phyloP scores from a whole-genome alignment of 441 rosid species.

The Theobroma grandiflorum region DNA sequence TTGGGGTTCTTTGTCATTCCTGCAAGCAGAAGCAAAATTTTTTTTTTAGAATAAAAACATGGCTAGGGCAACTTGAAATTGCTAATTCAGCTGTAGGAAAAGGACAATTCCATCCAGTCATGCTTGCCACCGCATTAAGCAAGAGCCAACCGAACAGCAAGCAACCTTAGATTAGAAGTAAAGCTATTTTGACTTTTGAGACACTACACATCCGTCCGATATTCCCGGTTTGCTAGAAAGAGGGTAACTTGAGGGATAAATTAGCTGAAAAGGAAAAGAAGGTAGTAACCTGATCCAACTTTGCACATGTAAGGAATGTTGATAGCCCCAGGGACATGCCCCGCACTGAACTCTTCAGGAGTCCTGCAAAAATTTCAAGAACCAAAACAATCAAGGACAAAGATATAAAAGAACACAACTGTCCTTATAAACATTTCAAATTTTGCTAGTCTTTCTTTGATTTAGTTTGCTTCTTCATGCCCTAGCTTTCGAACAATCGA shows the following conservation, averaged over 20 bases:
- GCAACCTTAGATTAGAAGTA: conserved; percentile 2
- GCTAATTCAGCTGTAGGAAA: conserved; percentile 1
- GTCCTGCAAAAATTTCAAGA: conserved; percentile 49
- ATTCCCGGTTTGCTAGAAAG: not conserved
- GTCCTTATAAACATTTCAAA: not conserved
- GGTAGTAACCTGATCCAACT: conserved; percentile 76
- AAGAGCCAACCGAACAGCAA: not conserved
- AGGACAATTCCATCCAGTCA: not conserved
- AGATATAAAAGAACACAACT: not conserved
- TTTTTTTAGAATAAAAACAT: not conserved
- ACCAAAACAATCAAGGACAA: not conserved
- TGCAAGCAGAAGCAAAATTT: conserved; percentile 29
- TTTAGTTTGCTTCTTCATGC: not conserved
- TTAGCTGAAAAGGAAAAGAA: not conserved
- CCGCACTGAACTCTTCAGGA: conserved; percentile 80
- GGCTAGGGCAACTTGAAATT: not conserved
- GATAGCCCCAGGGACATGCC: conserved; percentile 79
- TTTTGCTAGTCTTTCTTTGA: not conserved
- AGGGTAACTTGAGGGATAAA: not conserved
- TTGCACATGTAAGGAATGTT: conserved; percentile 88
- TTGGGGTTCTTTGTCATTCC: conserved; percentile 76
- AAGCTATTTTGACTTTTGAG: not conserved
- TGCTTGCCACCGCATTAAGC: conserved; percentile 5
- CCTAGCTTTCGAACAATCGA: not conserved
- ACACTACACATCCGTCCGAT: not conserved